Evolutionary conservation across 306 rosid genomes (phyloP), one percentile per base, ranked within the genome.

Genomic region (Pueraria montana): DNA sequence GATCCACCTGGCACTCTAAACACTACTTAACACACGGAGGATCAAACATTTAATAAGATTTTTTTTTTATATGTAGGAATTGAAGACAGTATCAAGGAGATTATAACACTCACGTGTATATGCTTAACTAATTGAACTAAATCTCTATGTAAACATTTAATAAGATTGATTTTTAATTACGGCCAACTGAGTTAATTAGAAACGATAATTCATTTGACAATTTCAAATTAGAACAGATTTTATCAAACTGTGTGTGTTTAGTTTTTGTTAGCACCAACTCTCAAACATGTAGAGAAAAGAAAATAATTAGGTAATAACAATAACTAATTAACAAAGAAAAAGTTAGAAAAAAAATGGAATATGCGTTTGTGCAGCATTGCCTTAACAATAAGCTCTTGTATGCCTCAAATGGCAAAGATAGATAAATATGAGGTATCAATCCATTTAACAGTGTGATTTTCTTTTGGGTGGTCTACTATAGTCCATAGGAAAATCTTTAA

Each of bases 371-470:
- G 13, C 70, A 30, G 12, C 45, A 64, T 32, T 64, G 45, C 12
- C 21, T 14, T 8, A 20, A 11, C 6, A 59, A 17, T 38, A 10
- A 23, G 18, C 24, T 67, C 52, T 38, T 17, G 12, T 36, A n/a
- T 38, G 72, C 50, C 72, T 42, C 34, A 20, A 11, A 20, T 68
- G 18, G 11, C 53, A 20, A 40, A 70, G 58, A 43, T 42, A 68
- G 3, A 43, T 45, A 20, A 23, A 43, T 70, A 13, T 1, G 11
- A 68, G 55, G 18, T 45, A 34, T 34, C 38, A 21, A 69, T 70
- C 59, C 76, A 70, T 43, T 68, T 11, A 66, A 32, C 48, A 32
- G 5, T 64, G 71, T 32, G 6, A 34, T 56, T 56, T 56, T 56
- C 5, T 56, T 56, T 56, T 56, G 5, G 12, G 13, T 56, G 32